Percentiles rank a stretch among this genome's conserved stretches.
Conservation (phyloP, 2,329 filamentous ascomycete genomes). For the Sphaerulina vaccinii region DNA sequence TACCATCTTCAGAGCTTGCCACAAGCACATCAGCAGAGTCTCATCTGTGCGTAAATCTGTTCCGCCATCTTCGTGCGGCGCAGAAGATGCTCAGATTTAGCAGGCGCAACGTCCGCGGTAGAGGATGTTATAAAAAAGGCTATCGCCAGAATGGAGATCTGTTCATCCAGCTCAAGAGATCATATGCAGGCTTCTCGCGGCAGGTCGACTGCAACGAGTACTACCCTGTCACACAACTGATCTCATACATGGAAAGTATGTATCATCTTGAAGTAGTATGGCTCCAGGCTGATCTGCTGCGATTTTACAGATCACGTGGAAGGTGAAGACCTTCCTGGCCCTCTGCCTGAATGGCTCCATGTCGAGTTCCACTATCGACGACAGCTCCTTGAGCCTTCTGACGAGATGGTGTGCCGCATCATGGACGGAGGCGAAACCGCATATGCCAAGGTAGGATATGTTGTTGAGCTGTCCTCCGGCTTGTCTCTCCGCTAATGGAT, state of each 20-base stretch:
- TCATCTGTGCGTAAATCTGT: background rate
- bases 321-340: constrained; percentile 6
- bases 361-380: constrained; percentile 5
- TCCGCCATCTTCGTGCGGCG: no score
- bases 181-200: constrained; percentile 8
- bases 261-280: background rate
- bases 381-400: constrained; percentile 2
- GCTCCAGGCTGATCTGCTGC: background rate
- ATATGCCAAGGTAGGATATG: background rate
- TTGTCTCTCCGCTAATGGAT: background rate
- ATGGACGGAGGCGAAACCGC: constrained; percentile 8
- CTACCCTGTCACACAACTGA: background rate
- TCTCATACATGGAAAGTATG: background rate
- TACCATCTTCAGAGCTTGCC: background rate
- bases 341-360: constrained; percentile 3
- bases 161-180: constrained; percentile 9
- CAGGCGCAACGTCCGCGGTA: constrained; percentile 11
- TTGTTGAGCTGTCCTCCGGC: no score
- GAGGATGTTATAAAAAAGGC: constrained; percentile 5
- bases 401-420: constrained; percentile 2
- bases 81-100: background rate
- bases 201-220: background rate
- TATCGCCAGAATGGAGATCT: constrained; percentile 7
- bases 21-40: background rate
- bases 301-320: no score